Evolutionary conservation across 106 monocot species (phyloP).

Genomic region (Triglochin maritima): DNA sequence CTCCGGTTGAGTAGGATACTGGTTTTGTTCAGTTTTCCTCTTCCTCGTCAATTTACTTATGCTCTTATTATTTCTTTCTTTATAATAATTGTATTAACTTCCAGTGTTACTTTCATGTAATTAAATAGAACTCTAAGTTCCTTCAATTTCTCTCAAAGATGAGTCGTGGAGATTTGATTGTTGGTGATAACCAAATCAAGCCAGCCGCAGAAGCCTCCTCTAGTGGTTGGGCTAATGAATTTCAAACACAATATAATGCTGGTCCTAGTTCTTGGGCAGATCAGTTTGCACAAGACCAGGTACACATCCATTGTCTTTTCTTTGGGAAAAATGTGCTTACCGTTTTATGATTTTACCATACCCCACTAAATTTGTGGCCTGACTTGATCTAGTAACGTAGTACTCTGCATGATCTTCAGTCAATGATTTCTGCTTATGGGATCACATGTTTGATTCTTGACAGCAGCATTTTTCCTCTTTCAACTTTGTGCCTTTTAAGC

Average conservation of each 20-base stretch:
- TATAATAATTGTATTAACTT: neutral
- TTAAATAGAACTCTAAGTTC: constrained; percentile 84
- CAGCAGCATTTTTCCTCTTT: too few species aligned
- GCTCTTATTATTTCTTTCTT: neutral
- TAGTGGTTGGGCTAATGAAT: constrained; percentile 81
- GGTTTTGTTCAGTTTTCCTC: too few species aligned
- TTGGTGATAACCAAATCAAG: constrained; percentile 95
- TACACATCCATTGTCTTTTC: constrained; percentile 3
- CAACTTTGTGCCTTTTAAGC: too few species aligned
- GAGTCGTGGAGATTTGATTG: constrained; percentile 94
- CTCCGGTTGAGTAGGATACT: too few species aligned
- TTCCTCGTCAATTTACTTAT: neutral
- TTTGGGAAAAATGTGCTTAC: neutral
- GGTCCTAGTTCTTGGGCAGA: constrained; percentile 62
- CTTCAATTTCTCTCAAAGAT: constrained; percentile 99
- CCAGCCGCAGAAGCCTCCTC: constrained; percentile 36
- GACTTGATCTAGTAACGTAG: too few species aligned
- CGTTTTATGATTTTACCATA: neutral
- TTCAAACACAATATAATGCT: constrained; percentile 57
- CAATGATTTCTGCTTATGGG: too few species aligned
- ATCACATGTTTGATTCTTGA: too few species aligned
- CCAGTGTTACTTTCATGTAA: constrained; percentile 4
- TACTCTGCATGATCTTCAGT: too few species aligned
- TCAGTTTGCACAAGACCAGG: constrained; percentile 64
- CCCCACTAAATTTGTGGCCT: too few species aligned